Evolutionary conservation across 208 protist genomes (phyloP), one percentile per base, ranked within the genome.

Genomic region (Leishmania guyanensis): DNA sequence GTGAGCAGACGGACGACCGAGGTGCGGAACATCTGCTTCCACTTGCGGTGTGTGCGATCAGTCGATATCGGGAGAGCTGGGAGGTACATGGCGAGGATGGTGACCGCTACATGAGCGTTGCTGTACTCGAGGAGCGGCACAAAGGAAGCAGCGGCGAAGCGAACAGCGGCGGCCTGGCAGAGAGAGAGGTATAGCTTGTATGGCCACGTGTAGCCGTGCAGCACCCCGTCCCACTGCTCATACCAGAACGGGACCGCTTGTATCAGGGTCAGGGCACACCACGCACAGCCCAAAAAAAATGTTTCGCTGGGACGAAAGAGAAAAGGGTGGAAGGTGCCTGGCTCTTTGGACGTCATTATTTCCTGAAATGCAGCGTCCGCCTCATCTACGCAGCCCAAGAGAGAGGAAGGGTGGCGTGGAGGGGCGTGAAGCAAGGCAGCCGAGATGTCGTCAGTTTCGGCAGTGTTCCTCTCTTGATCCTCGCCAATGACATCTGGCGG

Each of bases 61-160:
- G 91, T 96, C 16, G 91, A 88, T 75, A 96, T 94, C 46, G 93
- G 93, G 60, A 96, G 83, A 3, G 93, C 88, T 0, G 93, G 93
- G 22, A 96, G 85, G 71, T 90, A 96, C 93, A 96, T 94, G 79
- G 87, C 87, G 29, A 96, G 68, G 62, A 96, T 93, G 6, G 89
- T 93, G 29, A 94, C 86, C 6, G 90, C 91, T 43, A 96, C 88
- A 78, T 96, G 93, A 33, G 88, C 86, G 73, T 90, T 90, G 78
- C 87, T 94, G 82, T 88, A 96, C n/a, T 91, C 85, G 12, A 83
- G 64, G 29, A 93, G 86, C 43, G 89, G 81, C 36, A 96, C 78
- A 83, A 96, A 94, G 48, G 85, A 91, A 12, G 87, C 90, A 29
- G 87, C 93, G 48, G 90, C 93, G 82, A 96, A 96, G 69, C 93